These are phyloP conservation scores for Xylaria scruposa DNA, from an alignment of 495 filamentous ascomycete species.

Conservation along the genomic window DNA sequence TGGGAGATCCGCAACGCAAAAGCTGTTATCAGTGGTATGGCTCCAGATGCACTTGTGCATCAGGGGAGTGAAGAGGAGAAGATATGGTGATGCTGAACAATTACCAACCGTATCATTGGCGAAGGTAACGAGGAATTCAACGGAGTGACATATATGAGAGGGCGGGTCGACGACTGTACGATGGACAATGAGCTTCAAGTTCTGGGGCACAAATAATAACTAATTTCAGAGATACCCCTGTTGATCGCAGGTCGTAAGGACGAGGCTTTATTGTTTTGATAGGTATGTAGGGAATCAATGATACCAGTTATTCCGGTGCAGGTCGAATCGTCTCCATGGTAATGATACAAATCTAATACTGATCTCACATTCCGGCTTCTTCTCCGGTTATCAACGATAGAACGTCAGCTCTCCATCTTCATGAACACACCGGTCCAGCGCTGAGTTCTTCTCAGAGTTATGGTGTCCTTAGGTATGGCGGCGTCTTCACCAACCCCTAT, in stretches of 20 bases:
- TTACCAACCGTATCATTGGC: background rate
- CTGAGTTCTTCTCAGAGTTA: background rate
- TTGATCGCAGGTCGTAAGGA: background rate
- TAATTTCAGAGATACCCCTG: constrained; percentile 19
- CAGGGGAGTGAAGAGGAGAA: constrained; percentile 35
- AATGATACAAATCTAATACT: constrained; percentile 33
- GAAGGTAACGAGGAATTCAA: too few species aligned
- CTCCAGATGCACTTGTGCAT: constrained; percentile 28
- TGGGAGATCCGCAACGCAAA: constrained; percentile 86
- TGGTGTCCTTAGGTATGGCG: background rate
- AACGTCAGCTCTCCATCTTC: background rate
- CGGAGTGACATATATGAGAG: background rate
- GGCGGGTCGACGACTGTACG: background rate
- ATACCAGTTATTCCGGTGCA: constrained; percentile 17
- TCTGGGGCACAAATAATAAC: background rate
- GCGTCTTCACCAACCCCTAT: constrained; percentile 7
- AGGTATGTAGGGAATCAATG: constrained; percentile 26
- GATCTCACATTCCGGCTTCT: background rate
- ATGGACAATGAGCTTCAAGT: background rate
- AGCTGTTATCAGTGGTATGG: constrained; percentile 37
- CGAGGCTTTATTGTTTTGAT: constrained; percentile 5
- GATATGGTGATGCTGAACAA: constrained; percentile 24
- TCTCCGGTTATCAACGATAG: background rate
- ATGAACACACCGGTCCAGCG: constrained; percentile 3
- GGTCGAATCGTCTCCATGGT: constrained; percentile 9